Percentiles rank a stretch among this genome's conserved stretches.
Conservation (phyloP, 2,329 filamentous ascomycete species). For the Arthrinium phaeospermum region DNA sequence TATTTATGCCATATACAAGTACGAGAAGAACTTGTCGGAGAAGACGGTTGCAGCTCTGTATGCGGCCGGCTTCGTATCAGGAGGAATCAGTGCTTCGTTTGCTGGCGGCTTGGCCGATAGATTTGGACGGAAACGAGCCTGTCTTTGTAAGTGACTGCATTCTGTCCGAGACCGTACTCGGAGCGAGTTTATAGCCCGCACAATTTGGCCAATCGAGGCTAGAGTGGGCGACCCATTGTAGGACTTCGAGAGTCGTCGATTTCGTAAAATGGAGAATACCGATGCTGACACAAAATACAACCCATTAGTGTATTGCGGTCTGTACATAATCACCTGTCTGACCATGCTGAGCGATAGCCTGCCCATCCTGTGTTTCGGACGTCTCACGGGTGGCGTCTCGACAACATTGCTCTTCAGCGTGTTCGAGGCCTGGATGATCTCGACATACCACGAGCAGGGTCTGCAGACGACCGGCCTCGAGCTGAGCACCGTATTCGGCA, state of each 20-base stretch:
- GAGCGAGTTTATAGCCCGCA: background rate
- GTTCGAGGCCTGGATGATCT: constrained; percentile 66
- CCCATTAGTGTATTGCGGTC: constrained; percentile 55
- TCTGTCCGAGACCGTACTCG: background rate
- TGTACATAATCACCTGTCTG: constrained; percentile 58
- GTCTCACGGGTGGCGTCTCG: constrained; percentile 60
- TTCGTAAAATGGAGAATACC: background rate
- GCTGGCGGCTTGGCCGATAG: constrained; percentile 47
- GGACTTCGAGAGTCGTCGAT: background rate
- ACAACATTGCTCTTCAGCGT: constrained; percentile 63
- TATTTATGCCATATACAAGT: constrained; percentile 58
- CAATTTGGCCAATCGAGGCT: background rate
- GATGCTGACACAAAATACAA: background rate
- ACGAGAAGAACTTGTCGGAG: constrained; percentile 45
- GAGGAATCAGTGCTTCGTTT: constrained; percentile 51
- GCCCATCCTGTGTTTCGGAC: constrained; percentile 56
- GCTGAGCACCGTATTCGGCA: constrained; percentile 54
- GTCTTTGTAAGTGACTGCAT: constrained; percentile 34
- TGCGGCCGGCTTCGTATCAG: constrained; percentile 54
- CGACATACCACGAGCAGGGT: constrained; percentile 53
- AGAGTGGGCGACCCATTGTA: background rate
- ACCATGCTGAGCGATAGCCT: constrained; percentile 52
- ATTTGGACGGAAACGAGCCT: constrained; percentile 56
- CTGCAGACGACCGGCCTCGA: constrained; percentile 46
- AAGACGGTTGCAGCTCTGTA: constrained; percentile 44